Evolutionary conservation across 2,329 filamentous ascomycete species (phyloP), one percentile per base, ranked within the genome.

Genomic region (Sclerotinia sclerotiorum): DNA sequence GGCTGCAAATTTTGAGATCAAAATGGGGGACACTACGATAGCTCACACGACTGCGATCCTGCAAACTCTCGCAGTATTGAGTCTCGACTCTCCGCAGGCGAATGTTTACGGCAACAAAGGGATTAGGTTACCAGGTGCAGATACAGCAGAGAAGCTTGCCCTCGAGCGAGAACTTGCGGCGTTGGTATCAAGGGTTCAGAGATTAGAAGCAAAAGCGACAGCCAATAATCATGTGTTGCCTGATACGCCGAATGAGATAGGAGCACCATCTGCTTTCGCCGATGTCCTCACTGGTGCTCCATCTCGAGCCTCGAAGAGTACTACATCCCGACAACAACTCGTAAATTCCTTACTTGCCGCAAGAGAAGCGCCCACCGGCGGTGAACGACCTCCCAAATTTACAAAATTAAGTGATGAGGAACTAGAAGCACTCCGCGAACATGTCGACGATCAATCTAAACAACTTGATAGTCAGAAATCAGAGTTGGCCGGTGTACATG

Each of bases 371-470:
- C 67, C 73, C 7, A 71, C 73, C 11, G 74, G 73, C 19, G 73
- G 74, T 35, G 73, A 75, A 66, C 67, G 76, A 51, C 73, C 73
- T 2, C 74, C 73, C 42, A 77, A 76, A 65, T 71, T 76, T 24
- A 74, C 74, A 29, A 77, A 77, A 76, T 86, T 92, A 76, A 92
- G 89, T 74, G 90, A 93, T 77, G 90, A 94, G 81, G 91, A 94
- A 78, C 89, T 97, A 74, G 89, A 90, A 79, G 91, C 92, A 72
- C 84, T 97, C 73, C 90, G 91, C 75, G 93, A 97, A 75, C 93
- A 97, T 80, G 90, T 98, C 72, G 92, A 96, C 78, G 92, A 94
- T 78, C 93, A 98, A 82, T 94, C 94, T 68, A 93, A 96, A 79
- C 88, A 97, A 77, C 93, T 97, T 90, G 90, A 92, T 79, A 91